Conservation (phyloP, 1,284 basidiomycete species). For the Cryptococcus hybrid region DNA sequence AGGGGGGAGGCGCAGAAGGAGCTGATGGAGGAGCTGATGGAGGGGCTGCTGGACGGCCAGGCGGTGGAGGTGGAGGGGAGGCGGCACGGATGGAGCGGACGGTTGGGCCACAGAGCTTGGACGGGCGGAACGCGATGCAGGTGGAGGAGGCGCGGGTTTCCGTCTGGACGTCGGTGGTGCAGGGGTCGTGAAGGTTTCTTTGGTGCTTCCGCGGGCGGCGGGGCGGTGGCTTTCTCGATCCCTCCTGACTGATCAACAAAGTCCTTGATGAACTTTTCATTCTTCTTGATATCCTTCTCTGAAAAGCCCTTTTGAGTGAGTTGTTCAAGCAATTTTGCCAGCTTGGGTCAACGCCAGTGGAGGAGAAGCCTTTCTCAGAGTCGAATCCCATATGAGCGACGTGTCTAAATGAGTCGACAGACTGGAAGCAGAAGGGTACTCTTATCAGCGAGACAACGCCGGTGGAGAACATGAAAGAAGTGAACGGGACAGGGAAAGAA, state of each 20-base stretch:
- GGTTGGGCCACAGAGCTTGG: conserved; percentile 42
- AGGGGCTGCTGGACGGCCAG: conserved; percentile 16
- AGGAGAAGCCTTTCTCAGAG: conserved; percentile 78
- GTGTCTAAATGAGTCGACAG: conserved; percentile 77
- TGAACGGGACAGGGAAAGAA: neutral
- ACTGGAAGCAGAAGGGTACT: conserved; percentile 15
- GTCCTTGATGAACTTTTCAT: conserved; percentile 86
- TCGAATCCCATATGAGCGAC: conserved; percentile 96
- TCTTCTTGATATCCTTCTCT: conserved; percentile 62
- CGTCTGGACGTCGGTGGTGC: conserved; percentile 45
- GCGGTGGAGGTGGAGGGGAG: conserved; percentile 32
- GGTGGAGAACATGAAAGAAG: neutral
- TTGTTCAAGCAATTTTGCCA: conserved; percentile 77
- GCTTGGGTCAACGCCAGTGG: conserved; percentile 84
- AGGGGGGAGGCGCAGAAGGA: conserved; percentile 23
- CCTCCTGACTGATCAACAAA: conserved; percentile 66
- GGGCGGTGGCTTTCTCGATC: conserved; percentile 33
- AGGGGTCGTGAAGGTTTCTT: conserved; percentile 43
- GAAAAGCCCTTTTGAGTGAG: conserved; percentile 71
- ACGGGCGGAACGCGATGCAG: conserved; percentile 46
- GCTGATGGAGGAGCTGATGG: conserved; percentile 37
- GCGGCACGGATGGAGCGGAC: conserved; percentile 41
- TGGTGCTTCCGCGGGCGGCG: conserved; percentile 21
- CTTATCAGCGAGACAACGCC: no score
- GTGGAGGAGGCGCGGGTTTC: conserved; percentile 51